phyloP scores from a whole-genome alignment of 495 filamentous ascomycete species.

The Aspergillus haitiensis region DNA sequence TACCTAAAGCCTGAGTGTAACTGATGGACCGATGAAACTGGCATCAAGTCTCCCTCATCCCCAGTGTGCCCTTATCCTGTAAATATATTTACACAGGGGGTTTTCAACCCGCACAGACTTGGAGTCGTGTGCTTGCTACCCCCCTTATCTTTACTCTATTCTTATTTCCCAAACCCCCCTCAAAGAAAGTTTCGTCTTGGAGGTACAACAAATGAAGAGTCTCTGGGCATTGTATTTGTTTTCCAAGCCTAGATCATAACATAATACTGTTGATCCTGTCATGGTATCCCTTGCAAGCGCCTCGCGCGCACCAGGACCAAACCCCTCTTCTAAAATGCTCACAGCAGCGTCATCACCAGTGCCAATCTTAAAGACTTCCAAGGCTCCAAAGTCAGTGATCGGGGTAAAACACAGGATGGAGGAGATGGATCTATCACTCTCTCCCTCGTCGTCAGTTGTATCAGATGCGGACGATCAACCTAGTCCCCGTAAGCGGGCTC shows the following conservation, averaged over 20 bases:
- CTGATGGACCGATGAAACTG: conserved; percentile 19
- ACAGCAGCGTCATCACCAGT: conserved; percentile 36
- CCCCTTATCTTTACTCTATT: conserved; percentile 6
- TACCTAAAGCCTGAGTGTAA: conserved; percentile 7
- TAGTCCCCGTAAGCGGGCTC: conserved; percentile 56
- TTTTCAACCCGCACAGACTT: conserved; percentile 3
- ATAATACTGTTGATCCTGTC: conserved; percentile 19
- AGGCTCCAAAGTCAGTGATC: conserved; percentile 20
- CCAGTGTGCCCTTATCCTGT: conserved; percentile 16
- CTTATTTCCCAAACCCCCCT: conserved; percentile 7
- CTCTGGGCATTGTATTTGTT: conserved; percentile 8
- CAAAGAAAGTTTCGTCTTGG: not conserved
- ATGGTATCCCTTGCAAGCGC: conserved; percentile 49
- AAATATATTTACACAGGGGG: conserved; percentile 11
- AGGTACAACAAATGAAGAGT: conserved; percentile 29
- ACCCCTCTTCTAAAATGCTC: conserved; percentile 37
- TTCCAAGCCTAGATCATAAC: conserved; percentile 15
- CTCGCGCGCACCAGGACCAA: conserved; percentile 31
- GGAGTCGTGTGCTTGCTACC: conserved; percentile 27
- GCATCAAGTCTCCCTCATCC: not conserved
- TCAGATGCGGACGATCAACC: conserved; percentile 44
- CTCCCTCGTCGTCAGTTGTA: conserved; percentile 34
- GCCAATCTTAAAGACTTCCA: conserved; percentile 47
- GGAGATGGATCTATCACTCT: conserved; percentile 41
- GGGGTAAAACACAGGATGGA: conserved; percentile 46